Percentiles rank a stretch among this genome's conserved stretches.
Evolutionary conservation across 371 early-diverging fungal species (phyloP).

Genomic region (Haplosporangium sp.): DNA sequence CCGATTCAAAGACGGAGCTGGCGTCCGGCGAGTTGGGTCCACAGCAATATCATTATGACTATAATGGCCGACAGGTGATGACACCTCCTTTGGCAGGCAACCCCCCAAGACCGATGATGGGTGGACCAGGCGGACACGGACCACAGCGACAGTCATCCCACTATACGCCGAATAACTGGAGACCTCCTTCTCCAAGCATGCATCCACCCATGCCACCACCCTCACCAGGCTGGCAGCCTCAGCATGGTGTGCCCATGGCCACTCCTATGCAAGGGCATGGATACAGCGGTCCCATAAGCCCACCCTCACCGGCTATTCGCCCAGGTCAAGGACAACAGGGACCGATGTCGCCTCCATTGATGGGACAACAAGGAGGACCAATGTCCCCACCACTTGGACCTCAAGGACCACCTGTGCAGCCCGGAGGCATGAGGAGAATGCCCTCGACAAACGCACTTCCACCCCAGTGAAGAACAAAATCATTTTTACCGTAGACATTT

Average conservation of each 20-base stretch:
- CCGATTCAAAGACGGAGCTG: constrained; percentile 32
- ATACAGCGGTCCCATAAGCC: constrained; percentile 6
- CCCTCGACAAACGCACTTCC: too few relatives aligned
- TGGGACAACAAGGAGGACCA: neutral
- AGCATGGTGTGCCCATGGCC: constrained; percentile 13
- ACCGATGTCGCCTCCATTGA: neutral
- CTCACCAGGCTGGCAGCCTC: constrained; percentile 6
- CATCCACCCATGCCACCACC: constrained; percentile 9
- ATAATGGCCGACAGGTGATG: constrained; percentile 51
- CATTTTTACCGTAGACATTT: neutral
- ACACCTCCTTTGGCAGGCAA: constrained; percentile 47
- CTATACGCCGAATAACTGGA: constrained; percentile 7
- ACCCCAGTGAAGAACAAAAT: constrained; percentile 7
- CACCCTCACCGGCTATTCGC: neutral
- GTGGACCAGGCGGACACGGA: constrained; percentile 1
- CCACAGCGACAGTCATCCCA: constrained; percentile 16
- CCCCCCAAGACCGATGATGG: constrained; percentile 32
- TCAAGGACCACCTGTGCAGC: constrained; percentile 21
- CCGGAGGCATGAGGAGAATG: constrained; percentile 38
- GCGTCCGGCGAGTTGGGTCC: constrained; percentile 39
- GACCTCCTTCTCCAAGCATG: constrained; percentile 14
- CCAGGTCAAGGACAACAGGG: constrained; percentile 8
- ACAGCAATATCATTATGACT: constrained; percentile 53
- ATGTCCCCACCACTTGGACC: constrained; percentile 8
- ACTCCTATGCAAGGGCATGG: neutral